Evolutionary conservation across 1,139 yeast genomes (phyloP).

Genomic region (Dujonia santamariae): DNA sequence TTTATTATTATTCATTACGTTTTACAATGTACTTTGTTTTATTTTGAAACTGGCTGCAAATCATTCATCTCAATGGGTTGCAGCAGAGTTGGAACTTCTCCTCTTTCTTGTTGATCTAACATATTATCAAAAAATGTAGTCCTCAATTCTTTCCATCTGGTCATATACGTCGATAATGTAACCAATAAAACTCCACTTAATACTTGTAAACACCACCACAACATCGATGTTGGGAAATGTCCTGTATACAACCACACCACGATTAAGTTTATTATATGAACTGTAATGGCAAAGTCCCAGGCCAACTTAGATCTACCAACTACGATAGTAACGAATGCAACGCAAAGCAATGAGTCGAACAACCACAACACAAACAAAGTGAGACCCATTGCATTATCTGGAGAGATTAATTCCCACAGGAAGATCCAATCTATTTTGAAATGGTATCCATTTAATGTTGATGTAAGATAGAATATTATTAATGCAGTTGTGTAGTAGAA

Average conservation of each 20-base stretch:
- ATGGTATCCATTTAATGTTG: conserved; percentile 59
- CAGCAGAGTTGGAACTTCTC: conserved; percentile 18
- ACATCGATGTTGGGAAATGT: conserved; percentile 61
- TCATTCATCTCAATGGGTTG: conserved; percentile 18
- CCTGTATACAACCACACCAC: conserved; percentile 68
- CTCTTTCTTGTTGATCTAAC: conserved; percentile 52
- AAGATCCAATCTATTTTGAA: conserved; percentile 71
- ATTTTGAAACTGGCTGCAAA: background rate
- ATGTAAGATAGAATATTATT: conserved; percentile 52
- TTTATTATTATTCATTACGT: background rate
- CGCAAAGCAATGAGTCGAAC: conserved; percentile 72
- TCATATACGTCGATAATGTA: conserved; percentile 77
- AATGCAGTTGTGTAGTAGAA: conserved; percentile 66
- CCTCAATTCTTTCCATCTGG: conserved; percentile 84
- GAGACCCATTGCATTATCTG: conserved; percentile 79
- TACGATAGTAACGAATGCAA: conserved; percentile 76
- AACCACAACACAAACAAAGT: conserved; percentile 75
- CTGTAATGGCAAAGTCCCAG: conserved; percentile 91
- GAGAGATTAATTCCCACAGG: conserved; percentile 73
- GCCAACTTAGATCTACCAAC: conserved; percentile 93
- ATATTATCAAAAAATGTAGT: conserved; percentile 85
- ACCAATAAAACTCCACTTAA: conserved; percentile 68
- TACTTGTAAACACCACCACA: conserved; percentile 86
- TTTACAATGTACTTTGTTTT: background rate
- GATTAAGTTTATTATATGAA: conserved; percentile 74